Conservation (phyloP, 768 basidiomycete species). For the Cubamyces lactineus region DNA sequence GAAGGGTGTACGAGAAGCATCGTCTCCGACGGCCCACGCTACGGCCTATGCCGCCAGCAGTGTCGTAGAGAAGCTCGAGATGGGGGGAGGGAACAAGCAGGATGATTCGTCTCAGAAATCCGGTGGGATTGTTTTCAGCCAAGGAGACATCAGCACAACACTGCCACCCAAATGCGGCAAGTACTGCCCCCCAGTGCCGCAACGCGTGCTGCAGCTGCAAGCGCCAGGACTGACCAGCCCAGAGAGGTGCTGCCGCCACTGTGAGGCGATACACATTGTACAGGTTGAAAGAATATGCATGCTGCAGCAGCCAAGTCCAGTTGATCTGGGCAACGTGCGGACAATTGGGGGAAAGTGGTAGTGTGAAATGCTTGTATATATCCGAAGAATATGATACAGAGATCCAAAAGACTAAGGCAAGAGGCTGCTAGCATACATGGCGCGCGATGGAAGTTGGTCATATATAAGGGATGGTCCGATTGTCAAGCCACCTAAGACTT, state of each 20-base stretch:
- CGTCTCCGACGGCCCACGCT: constrained; percentile 3
- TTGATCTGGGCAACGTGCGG: background rate
- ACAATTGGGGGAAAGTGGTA: too few relatives aligned
- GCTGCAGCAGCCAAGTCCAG: too few relatives aligned
- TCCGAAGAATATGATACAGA: constrained; percentile 16
- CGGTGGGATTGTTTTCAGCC: constrained; percentile 4
- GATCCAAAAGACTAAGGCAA: background rate
- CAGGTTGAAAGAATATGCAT: too few relatives aligned
- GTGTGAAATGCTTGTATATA: background rate
- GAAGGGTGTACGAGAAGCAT: constrained; percentile 70
- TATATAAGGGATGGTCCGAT: background rate
- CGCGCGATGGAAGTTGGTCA: background rate
- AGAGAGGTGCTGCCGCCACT: too few relatives aligned
- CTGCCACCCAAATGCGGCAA: constrained; percentile 13
- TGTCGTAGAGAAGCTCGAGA: background rate
- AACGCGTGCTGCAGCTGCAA: background rate
- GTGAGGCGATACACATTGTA: too few relatives aligned
- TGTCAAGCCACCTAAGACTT: constrained; percentile 22
- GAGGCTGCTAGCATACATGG: constrained; percentile 16
- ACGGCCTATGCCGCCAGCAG: background rate
- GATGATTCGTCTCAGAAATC: constrained; percentile 6
- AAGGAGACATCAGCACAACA: constrained; percentile 19
- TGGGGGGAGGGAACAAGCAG: background rate
- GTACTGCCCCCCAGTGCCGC: background rate
- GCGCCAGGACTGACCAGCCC: too few relatives aligned